Conservation (phyloP, 805 yeast genomes). For the Yarrowia porcina region DNA sequence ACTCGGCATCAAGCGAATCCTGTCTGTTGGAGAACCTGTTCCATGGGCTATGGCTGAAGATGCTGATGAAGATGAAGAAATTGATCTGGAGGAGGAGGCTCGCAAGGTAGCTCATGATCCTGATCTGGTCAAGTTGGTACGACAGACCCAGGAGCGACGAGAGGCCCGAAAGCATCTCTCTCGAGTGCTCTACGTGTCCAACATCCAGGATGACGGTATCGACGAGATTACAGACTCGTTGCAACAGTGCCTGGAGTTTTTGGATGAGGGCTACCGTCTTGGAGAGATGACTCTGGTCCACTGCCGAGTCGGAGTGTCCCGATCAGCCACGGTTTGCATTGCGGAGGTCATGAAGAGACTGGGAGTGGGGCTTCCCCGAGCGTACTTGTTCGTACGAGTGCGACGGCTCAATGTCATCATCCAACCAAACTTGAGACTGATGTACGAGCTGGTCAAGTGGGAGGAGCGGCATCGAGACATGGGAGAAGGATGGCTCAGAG, state of each 20-base stretch:
- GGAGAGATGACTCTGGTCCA: slow-evolving; percentile 67
- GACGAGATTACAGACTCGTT: slow-evolving; percentile 66
- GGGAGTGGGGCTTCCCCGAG: slow-evolving; percentile 63
- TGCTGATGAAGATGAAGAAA: slow-evolving; percentile 20
- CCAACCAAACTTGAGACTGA: slow-evolving; percentile 87
- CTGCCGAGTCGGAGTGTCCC: slow-evolving; percentile 92
- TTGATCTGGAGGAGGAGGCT: slow-evolving; percentile 12
- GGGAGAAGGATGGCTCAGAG: slow-evolving; percentile 45
- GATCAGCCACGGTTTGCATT: slow-evolving; percentile 93
- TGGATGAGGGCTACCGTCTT: slow-evolving; percentile 50
- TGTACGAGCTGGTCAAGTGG: slow-evolving; percentile 83
- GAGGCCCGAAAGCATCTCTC: slow-evolving; percentile 38
- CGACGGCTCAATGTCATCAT: slow-evolving; percentile 86
- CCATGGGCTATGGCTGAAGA: slow-evolving; percentile 48
- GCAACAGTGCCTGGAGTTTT: slow-evolving; percentile 60
- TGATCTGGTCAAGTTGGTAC: slow-evolving; percentile 1
- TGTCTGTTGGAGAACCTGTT: slow-evolving; percentile 81
- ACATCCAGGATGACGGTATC: slow-evolving; percentile 87
- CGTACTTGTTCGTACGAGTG: slow-evolving; percentile 85
- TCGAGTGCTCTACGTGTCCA: slow-evolving; percentile 59
- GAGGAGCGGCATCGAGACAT: slow-evolving; percentile 43
- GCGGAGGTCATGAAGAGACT: slow-evolving; percentile 88
- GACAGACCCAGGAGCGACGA: slow-evolving; percentile 15
- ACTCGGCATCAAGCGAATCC: slow-evolving; percentile 68
- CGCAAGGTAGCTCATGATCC: slow-evolving; percentile 13